phyloP scores from a whole-genome alignment of 2,329 filamentous ascomycete species.

The Colletotrichum viniferum region DNA sequence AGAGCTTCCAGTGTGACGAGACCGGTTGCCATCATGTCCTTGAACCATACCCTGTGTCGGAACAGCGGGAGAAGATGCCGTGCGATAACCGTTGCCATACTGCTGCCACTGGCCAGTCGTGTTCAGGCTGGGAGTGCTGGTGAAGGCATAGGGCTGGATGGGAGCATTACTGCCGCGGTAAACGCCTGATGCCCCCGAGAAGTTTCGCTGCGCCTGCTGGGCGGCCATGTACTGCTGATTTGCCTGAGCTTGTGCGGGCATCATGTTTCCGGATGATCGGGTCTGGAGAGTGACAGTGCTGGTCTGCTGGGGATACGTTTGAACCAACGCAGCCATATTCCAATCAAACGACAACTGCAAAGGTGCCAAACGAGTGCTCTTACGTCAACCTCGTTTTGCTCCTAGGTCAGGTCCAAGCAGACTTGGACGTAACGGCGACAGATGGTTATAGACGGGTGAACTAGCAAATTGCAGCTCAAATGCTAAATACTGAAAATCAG shows the following conservation, averaged over 20 bases:
- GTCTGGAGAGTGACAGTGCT: conserved; percentile 77
- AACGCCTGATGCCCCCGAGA: conserved; percentile 50
- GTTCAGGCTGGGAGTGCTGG: conserved; percentile 69
- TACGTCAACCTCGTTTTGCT: neutral
- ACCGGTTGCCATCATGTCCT: conserved; percentile 26
- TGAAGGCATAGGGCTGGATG: conserved; percentile 80
- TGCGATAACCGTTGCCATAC: conserved; percentile 49
- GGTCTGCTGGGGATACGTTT: conserved; percentile 79
- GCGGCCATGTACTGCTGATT: conserved; percentile 54
- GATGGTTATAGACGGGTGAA: neutral
- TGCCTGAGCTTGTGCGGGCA: conserved; percentile 53
- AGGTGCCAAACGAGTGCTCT: neutral
- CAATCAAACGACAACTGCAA: neutral
- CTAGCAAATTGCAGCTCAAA: neutral
- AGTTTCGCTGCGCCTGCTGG: conserved; percentile 51
- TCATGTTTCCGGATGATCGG: conserved; percentile 69
- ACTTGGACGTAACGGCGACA: neutral
- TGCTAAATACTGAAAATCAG: neutral
- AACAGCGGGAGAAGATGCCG: conserved; percentile 49
- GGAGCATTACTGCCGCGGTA: conserved; percentile 63
- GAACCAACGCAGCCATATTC: conserved; percentile 85
- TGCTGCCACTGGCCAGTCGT: conserved; percentile 58
- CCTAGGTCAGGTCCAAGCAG: neutral
- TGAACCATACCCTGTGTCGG: conserved; percentile 44
- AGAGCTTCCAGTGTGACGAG: conserved; percentile 37